Evolutionary conservation across 2,329 filamentous ascomycete species (phyloP), one percentile per base, ranked within the genome.

Genomic region (Penicillium palitans): DNA sequence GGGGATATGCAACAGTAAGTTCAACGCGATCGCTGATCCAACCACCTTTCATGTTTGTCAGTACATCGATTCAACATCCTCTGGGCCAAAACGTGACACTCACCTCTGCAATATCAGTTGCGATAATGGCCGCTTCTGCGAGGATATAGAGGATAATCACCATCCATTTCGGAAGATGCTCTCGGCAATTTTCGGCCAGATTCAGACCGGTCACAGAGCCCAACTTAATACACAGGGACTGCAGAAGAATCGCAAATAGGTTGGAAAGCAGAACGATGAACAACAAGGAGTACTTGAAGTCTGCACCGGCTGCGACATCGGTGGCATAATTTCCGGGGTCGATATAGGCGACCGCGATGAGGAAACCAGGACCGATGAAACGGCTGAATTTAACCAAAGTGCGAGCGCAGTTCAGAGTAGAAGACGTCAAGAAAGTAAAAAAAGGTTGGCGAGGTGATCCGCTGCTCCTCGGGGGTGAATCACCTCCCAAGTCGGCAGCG

Each of bases 31-130:
- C 9, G 83, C 83, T 9, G 81, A 82, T 42, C 83, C 83, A 63
- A 85, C 80, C 52, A 85, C 82, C 80, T 80, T 61, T n/a, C 29
- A 31, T 21, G 2, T 7, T 52, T 37, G 40, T 44, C 19, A 52
- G 15, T 35, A 47, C 52, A 31, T 59, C 37, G 19, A 51, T 29
- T 7, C 15, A 13, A 13, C 19, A 24, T 2, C 1, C 8, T 29
- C 29, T 39, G 35, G 10, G 35, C 4, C 9, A 37, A 24, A 19
- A 42, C n/a, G 9, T 8, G 12, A n/a, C 13, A 55, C 74, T 63
- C 66, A 83, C 83, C 74, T 90, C 87, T 57, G 87, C 87, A 62
- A 90, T 85, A 70, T 90, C 87, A 0, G 87, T 90, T 0, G 87
- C 87, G 53, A 90, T 85, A 57, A 90, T 90, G 59, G 87, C 87